Conservation (phyloP, 73 alveolate genomes). For the Symbiodinium pilosum region DNA sequence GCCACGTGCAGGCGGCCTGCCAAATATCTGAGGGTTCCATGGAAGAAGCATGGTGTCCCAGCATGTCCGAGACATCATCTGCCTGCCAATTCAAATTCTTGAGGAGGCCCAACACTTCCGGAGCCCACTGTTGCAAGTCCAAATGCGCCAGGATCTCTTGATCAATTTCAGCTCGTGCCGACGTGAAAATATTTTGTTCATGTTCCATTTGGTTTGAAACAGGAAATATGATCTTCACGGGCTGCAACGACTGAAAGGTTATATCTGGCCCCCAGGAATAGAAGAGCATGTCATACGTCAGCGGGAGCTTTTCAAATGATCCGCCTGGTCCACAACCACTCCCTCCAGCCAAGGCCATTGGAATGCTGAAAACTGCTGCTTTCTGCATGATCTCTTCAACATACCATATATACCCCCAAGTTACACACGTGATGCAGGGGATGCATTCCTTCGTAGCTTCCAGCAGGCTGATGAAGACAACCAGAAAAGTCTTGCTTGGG, state of each 20-base stretch:
- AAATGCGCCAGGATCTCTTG: neutral
- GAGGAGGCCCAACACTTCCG: neutral
- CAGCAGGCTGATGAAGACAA: neutral
- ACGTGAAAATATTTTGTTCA: neutral
- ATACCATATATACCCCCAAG: neutral
- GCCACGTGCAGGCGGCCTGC: neutral
- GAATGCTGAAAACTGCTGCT: neutral
- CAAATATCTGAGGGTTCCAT: neutral
- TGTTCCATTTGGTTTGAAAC: neutral
- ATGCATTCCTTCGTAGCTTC: conserved; percentile 1
- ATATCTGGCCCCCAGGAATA: conserved; percentile 31
- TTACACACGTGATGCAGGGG: neutral
- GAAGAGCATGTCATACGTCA: neutral
- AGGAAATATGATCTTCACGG: neutral
- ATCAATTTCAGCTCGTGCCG: neutral
- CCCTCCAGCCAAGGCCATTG: conserved; percentile 10
- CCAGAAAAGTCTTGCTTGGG: neutral
- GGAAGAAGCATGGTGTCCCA: neutral
- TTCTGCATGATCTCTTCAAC: neutral
- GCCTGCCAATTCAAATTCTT: neutral
- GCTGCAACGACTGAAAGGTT: neutral
- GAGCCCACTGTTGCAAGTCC: neutral
- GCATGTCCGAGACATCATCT: neutral
- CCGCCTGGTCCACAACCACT: neutral
- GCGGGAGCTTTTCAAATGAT: neutral